Conservation (phyloP, 345 rosid genomes). For the Eucalyptus pauciflora region DNA sequence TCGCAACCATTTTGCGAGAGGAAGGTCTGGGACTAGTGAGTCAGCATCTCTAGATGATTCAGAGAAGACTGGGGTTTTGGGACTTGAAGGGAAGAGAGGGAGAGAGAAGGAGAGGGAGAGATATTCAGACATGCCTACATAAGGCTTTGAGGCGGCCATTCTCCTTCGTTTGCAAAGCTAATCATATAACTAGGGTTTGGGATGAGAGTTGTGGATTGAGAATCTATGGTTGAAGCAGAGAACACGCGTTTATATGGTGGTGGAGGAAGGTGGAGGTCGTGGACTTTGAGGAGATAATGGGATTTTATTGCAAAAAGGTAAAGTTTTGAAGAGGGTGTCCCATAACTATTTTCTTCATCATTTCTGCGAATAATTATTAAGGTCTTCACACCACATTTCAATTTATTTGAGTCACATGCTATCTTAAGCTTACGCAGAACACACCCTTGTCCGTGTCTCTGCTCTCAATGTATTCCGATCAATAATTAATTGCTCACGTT, state of each 20-base stretch:
- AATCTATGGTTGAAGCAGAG: constrained; percentile 1
- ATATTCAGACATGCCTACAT: background rate
- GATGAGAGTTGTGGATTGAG: background rate
- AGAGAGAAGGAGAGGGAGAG: background rate
- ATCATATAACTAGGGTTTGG: background rate
- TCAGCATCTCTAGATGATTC: background rate
- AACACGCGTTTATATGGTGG: background rate
- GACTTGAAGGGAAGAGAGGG: background rate
- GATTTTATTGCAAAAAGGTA: background rate
- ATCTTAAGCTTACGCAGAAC: background rate
- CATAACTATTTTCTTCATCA: background rate
- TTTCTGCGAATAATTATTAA: background rate
- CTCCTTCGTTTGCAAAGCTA: background rate
- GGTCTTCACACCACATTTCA: background rate
- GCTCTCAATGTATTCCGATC: background rate
- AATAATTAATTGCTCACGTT: background rate
- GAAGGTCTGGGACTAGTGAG: background rate
- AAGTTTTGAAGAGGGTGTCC: background rate
- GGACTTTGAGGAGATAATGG: background rate
- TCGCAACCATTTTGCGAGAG: background rate
- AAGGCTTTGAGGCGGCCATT: background rate
- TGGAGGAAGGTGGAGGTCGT: background rate
- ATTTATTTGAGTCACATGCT: background rate
- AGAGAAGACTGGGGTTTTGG: background rate
- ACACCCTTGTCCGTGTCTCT: background rate